Evolutionary conservation across 1,139 yeast genomes (phyloP), one percentile per base, ranked within the genome.

Genomic region (Blastobotrys serpentis): DNA sequence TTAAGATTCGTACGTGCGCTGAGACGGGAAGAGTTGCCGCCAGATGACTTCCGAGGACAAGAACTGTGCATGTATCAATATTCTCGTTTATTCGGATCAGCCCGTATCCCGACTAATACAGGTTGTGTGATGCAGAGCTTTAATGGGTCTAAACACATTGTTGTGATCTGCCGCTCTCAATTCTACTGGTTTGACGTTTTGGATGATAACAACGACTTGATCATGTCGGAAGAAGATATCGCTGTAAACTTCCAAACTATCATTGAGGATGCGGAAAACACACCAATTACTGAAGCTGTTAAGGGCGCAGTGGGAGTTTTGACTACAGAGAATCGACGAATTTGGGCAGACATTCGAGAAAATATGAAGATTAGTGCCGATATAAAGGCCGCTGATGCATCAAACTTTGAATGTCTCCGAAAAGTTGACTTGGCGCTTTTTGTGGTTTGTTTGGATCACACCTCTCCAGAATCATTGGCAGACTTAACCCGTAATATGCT

Each of bases 161-260:
- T 86, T 25, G 90, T 88, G n/a, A 71, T 86, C 65, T 82, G 89
- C 56, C 83, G 85, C 61, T 86, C 95, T 3, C 96, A 88, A 66
- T 85, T 87, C 67, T 88, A 88, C 69, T 88, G 96, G 96, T 88
- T 88, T 65, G 95, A 88, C 64, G 96, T 88, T 1, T 72, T 88
- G 61, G 95, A 87, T 66, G 75, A 75, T 47, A 72, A 81, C 53
- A 79, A 85, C 63, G 83, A 85, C 60, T 72, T 88, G 55, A 75
- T 86, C 47, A 70, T 86, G 61, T 75, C 82, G 2, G 94, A 87
- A 62, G 81, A 78, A 51, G 95, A 86, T 64, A 75, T 88, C 60
- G 82, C 81, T 54, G 73, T 82, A 62, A 88, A 87, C 66, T 82
- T 85, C 63, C 79, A 83, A 52, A 79, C 88, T 11, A 86, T 88